Conservation (phyloP, 1,139 yeast species). For the Blastobotrys arbuscula region DNA sequence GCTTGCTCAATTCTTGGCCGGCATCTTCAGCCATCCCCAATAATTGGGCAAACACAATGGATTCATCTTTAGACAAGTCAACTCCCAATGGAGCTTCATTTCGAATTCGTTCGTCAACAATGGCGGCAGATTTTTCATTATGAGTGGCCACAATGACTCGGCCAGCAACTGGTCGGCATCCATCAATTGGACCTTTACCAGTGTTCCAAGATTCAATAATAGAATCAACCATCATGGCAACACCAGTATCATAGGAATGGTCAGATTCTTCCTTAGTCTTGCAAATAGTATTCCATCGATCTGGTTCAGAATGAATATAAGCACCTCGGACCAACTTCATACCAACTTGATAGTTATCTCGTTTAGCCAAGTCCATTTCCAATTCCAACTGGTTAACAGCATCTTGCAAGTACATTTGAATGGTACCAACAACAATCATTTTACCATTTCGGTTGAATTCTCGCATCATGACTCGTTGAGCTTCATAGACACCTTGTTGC, state of each 20-base stretch:
- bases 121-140: constrained; percentile 70
- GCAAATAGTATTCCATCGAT: constrained; percentile 63
- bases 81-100: constrained; percentile 26
- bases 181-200: constrained; percentile 20
- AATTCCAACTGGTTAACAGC: constrained; percentile 54
- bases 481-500: constrained; percentile 86
- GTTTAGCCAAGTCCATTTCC: constrained; percentile 62
- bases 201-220: constrained; percentile 47
- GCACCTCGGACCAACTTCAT: constrained; percentile 97
- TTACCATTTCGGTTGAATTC: constrained; percentile 63
- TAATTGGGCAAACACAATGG: constrained; percentile 83
- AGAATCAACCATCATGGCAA: constrained; percentile 56
- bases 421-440: constrained; percentile 75
- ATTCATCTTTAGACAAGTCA: constrained; percentile 26
- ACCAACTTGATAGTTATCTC: constrained; percentile 65
- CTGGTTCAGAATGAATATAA: constrained; percentile 82
- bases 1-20: constrained; percentile 64
- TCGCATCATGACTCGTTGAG: constrained; percentile 76
- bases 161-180: constrained; percentile 46
- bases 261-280: constrained; percentile 76
- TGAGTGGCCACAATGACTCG: constrained; percentile 92
- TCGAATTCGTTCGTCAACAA: constrained; percentile 55
- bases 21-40: constrained; percentile 95
- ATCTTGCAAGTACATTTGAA: constrained; percentile 84
- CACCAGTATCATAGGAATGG: constrained; percentile 65